A percentile compares a stretch with the other conserved stretches of the same genome.
Evolutionary conservation across 148 eudicot genomes (phyloP).

Genomic region (Silene conica): DNA sequence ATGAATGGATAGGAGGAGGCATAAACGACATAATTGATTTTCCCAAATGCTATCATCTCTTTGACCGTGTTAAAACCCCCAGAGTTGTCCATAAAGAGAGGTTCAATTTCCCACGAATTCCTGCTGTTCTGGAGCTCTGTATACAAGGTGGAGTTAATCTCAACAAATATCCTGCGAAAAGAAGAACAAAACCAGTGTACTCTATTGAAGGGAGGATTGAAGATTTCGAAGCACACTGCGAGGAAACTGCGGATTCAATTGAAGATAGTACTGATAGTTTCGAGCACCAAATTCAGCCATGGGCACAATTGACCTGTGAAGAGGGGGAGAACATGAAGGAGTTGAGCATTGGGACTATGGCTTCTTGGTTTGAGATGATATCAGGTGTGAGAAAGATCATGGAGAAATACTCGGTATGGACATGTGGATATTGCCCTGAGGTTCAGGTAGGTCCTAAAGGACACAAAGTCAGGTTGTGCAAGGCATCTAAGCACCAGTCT

Average conservation of each 20-base stretch:
- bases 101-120: conserved; percentile 31
- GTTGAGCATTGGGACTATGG: conserved; percentile 34
- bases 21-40: conserved; percentile 42
- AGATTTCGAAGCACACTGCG: conserved; percentile 41
- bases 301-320: conserved; percentile 6
- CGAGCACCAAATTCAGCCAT: conserved; percentile 23
- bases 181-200: conserved; percentile 62
- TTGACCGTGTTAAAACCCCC: conserved; percentile 55
- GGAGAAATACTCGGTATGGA: conserved; percentile 55
- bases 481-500: conserved; percentile 60
- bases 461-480: conserved; percentile 60
- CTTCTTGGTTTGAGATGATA: conserved; percentile 57
- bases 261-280: neutral
- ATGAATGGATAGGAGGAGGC: conserved; percentile 47
- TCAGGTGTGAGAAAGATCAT: conserved; percentile 50
- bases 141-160: conserved; percentile 60
- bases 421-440: conserved; percentile 66
- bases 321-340: conserved; percentile 25
- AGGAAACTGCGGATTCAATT: conserved; percentile 1
- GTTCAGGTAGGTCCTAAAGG: conserved; percentile 71
- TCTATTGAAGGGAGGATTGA: conserved; percentile 57
- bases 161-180: conserved; percentile 37
- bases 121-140: conserved; percentile 60
- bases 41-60: conserved; percentile 55
- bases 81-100: conserved; percentile 53